Percentiles rank a stretch among this genome's conserved stretches.
phyloP scores from a whole-genome alignment of 208 protist species.

The Tritrichomonas musculus region DNA sequence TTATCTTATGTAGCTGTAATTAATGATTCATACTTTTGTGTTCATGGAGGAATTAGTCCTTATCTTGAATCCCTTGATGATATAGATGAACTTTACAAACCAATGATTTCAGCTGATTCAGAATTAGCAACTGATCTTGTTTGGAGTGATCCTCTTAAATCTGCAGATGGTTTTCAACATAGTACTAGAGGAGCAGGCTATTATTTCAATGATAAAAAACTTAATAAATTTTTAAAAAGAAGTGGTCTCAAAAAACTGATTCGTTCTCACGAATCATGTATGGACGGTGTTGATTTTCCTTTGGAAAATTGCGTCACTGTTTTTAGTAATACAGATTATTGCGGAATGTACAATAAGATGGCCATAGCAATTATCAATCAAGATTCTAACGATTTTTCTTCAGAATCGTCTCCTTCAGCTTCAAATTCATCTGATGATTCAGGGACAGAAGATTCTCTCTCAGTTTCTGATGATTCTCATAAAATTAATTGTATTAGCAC shows the following conservation, averaged over 20 bases:
- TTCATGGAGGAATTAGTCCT: no score
- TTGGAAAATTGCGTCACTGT: neutral
- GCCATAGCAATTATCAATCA: neutral
- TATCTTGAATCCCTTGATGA: no score
- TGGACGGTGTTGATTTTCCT: neutral
- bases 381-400: no score
- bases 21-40: no score
- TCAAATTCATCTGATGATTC: no score
- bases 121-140: neutral
- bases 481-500: no score
- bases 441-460: no score
- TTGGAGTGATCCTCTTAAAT: neutral
- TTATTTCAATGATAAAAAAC: neutral
- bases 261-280: neutral
- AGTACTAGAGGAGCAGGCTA: neutral
- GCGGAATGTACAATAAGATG: neutral
- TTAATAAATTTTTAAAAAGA: neutral
- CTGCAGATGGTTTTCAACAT: neutral
- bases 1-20: no score
- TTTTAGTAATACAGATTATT: constrained; percentile 8
- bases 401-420: no score
- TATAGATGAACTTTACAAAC: no score
- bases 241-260: neutral
- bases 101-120: no score
- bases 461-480: no score